A percentile compares a stretch with the other conserved stretches of the same genome.
These are phyloP conservation scores for Paramecium tetraurelia DNA, from an alignment of 73 alveolate species.

Conservation along the genomic window DNA sequence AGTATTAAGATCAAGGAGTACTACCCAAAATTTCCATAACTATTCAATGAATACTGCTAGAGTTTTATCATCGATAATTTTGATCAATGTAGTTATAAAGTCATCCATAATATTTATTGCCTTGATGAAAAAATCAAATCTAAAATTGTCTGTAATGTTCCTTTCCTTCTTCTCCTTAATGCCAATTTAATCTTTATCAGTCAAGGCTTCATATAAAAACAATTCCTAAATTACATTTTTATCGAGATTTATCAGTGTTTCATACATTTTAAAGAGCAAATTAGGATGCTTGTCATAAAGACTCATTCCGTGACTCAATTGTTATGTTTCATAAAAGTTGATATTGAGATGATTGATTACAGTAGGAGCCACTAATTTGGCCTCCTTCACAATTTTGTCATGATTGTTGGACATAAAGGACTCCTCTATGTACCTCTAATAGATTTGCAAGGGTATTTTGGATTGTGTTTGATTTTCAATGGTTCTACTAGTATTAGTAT, in stretches of 20 bases:
- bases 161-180: background rate
- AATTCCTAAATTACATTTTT: slow-evolving; percentile 1
- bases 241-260: slow-evolving; percentile 27
- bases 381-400: background rate
- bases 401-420: slow-evolving; percentile 2
- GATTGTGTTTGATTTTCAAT: background rate
- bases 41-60: background rate
- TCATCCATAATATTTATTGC: slow-evolving; percentile 19
- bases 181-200: slow-evolving; percentile 15
- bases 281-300: background rate
- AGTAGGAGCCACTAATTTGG: background rate
- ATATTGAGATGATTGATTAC: slow-evolving; percentile 32
- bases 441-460: background rate
- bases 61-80: background rate
- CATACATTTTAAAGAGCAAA: slow-evolving; percentile 26
- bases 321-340: background rate
- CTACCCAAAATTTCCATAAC: slow-evolving; percentile 40
- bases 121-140: slow-evolving; percentile 3
- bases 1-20: background rate
- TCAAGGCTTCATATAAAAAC: background rate
- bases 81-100: background rate
- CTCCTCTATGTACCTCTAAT: background rate
- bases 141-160: background rate
- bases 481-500: background rate
- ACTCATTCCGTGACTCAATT: background rate